phyloP scores from a whole-genome alignment of 208 protist genomes.

The Kentomonas sorsogonicus region DNA sequence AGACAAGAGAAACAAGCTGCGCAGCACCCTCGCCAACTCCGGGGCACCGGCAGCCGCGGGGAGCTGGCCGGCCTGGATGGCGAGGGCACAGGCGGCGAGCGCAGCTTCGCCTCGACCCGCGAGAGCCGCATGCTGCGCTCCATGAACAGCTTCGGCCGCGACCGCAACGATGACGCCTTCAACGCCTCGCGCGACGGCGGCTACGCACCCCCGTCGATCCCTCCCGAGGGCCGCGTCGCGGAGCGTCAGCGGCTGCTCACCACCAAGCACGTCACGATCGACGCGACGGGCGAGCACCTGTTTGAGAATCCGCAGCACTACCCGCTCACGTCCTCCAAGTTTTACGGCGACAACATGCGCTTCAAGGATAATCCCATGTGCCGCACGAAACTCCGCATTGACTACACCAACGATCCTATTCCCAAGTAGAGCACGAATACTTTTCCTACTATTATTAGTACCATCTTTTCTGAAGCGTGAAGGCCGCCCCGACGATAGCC shows the following conservation, averaged over 20 bases:
- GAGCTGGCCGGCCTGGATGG: no score
- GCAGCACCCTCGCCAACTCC: slow-evolving; percentile 19
- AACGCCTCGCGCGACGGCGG: neutral
- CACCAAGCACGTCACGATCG: slow-evolving; percentile 77
- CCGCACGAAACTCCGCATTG: slow-evolving; percentile 62
- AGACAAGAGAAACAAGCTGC: slow-evolving; percentile 19
- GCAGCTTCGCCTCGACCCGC: slow-evolving; percentile 4
- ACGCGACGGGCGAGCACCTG: slow-evolving; percentile 60
- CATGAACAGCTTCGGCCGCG: slow-evolving; percentile 15
- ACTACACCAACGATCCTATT: slow-evolving; percentile 24
- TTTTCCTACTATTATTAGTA: no score
- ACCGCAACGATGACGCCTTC: neutral
- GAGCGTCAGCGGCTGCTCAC: slow-evolving; percentile 62
- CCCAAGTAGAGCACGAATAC: neutral
- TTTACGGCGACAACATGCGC: slow-evolving; percentile 43
- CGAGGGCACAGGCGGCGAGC: neutral
- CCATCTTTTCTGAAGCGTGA: no score
- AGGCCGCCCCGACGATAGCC: neutral
- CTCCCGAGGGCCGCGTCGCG: slow-evolving; percentile 56
- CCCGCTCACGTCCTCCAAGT: slow-evolving; percentile 61
- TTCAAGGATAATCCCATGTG: slow-evolving; percentile 70
- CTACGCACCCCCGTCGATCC: slow-evolving; percentile 39
- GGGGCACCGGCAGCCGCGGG: no score
- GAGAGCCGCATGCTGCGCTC: slow-evolving; percentile 23
- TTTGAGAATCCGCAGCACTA: slow-evolving; percentile 50